These are phyloP conservation scores for Xylaria bambusicola DNA, from an alignment of 495 filamentous ascomycete species.

Conservation along the genomic window DNA sequence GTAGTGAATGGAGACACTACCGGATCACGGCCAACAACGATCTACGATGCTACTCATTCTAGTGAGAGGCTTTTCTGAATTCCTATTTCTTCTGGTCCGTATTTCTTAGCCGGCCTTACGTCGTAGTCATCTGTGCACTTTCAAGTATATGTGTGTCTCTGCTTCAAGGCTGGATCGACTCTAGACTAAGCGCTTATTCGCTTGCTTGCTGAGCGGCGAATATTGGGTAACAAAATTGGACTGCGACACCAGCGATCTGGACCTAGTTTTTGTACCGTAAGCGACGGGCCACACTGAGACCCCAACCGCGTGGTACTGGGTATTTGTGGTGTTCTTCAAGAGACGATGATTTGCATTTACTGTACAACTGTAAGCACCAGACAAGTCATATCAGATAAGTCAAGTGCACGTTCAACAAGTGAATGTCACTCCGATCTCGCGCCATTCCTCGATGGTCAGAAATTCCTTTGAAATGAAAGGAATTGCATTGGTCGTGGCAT, in stretches of 20 bases:
- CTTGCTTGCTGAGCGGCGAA: slow-evolving; percentile 12
- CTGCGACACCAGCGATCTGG: slow-evolving; percentile 9
- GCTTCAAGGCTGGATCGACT: neutral
- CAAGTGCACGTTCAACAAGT: neutral
- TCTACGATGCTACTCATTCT: too few species aligned
- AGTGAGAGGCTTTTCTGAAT: too few species aligned
- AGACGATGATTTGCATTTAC: slow-evolving; percentile 14
- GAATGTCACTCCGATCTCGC: slow-evolving; percentile 19
- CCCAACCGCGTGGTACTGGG: slow-evolving; percentile 10
- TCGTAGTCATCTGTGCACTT: too few species aligned
- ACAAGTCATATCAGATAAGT: neutral
- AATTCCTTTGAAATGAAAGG: too few species aligned
- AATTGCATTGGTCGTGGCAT: slow-evolving; percentile 3
- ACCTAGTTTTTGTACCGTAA: slow-evolving; percentile 7
- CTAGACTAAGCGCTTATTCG: slow-evolving; percentile 15
- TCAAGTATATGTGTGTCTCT: too few species aligned
- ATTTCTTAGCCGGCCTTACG: slow-evolving; percentile 1
- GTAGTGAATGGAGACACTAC: slow-evolving; percentile 6
- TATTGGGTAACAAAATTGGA: slow-evolving; percentile 14
- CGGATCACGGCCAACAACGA: neutral
- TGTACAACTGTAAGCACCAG: neutral
- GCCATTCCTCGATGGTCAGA: slow-evolving; percentile 4
- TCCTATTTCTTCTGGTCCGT: neutral
- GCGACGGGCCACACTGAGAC: slow-evolving; percentile 4
- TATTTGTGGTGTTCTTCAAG: neutral